Conservation (phyloP, 371 early-diverging fungal species). For the Funneliformis caledonium region DNA sequence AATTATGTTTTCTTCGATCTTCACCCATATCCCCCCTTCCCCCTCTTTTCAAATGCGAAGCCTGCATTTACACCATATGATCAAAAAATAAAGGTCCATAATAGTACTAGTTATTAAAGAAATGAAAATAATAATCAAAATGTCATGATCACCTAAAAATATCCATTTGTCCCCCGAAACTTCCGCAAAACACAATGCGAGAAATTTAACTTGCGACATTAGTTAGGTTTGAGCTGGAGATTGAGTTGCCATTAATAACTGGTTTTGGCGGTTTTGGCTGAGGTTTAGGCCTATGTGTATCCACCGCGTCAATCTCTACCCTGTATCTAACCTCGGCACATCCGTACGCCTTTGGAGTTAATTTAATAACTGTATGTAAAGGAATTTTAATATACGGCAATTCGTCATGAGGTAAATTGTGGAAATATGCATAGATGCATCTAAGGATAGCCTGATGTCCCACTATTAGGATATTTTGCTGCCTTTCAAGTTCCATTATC, state of each 20-base stretch:
- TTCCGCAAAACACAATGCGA: neutral
- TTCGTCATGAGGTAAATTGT: conserved; percentile 88
- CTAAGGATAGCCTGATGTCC: conserved; percentile 95
- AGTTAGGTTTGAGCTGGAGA: neutral
- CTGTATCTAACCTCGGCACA: conserved; percentile 89
- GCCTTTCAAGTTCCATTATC: conserved; percentile 97
- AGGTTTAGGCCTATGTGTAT: conserved; percentile 78
- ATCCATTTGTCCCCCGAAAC: neutral
- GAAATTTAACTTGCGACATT: neutral
- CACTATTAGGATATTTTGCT: conserved; percentile 93
- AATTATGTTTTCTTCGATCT: conserved; percentile 2
- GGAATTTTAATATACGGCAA: conserved; percentile 97
- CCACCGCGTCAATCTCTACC: conserved; percentile 86
- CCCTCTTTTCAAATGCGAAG: neutral
- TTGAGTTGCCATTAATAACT: neutral
- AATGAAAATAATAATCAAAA: neutral
- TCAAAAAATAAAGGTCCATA: neutral
- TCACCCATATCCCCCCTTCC: neutral
- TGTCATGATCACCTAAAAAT: neutral
- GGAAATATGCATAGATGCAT: conserved; percentile 92
- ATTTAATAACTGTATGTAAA: conserved; percentile 92
- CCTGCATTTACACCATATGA: neutral
- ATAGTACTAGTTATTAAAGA: neutral
- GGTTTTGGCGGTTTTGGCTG: conserved; percentile 32
- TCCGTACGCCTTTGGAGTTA: conserved; percentile 94